These are phyloP conservation scores for Amaranthus tricolor DNA, from an alignment of 179 eudicot species.

Conservation along the genomic window DNA sequence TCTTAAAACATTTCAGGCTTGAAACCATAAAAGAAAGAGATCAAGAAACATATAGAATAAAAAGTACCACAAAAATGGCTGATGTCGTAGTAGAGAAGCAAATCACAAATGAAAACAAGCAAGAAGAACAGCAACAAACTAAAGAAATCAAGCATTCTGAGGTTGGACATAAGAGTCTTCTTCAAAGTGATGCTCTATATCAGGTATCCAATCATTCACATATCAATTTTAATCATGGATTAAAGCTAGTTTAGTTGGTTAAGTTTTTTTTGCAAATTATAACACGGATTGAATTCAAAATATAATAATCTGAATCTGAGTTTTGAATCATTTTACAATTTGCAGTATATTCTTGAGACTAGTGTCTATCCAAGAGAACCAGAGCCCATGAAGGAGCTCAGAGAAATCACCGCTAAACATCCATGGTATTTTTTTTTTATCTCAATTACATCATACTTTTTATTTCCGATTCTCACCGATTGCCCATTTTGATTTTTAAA, in stretches of 20 bases:
- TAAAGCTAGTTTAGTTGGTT: too few species aligned
- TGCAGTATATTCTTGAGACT: constrained; percentile 82
- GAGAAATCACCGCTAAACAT: constrained; percentile 82
- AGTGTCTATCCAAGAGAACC: constrained; percentile 95
- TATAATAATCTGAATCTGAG: neutral
- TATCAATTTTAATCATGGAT: too few species aligned
- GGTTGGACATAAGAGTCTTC: constrained; percentile 90
- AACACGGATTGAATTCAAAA: too few species aligned
- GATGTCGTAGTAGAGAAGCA: constrained; percentile 30
- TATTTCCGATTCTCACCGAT: too few species aligned
- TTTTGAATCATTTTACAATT: neutral
- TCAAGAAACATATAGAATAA: neutral
- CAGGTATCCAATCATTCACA: constrained; percentile 43
- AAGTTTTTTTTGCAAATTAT: too few species aligned
- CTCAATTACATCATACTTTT: too few species aligned
- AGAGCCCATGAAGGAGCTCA: constrained; percentile 78
- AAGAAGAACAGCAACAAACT: constrained; percentile 12
- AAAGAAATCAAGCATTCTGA: constrained; percentile 54
- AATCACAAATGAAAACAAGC: constrained; percentile 7
- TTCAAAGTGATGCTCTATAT: constrained; percentile 84
- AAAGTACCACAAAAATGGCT: constrained; percentile 35
- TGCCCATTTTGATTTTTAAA: neutral
- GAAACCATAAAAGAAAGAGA: too few species aligned
- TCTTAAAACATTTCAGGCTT: neutral
- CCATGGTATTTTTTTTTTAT: constrained; percentile 57